These are phyloP conservation scores for Penicillium expansum DNA, from an alignment of 2,329 filamentous ascomycete genomes.

Conservation along the genomic window DNA sequence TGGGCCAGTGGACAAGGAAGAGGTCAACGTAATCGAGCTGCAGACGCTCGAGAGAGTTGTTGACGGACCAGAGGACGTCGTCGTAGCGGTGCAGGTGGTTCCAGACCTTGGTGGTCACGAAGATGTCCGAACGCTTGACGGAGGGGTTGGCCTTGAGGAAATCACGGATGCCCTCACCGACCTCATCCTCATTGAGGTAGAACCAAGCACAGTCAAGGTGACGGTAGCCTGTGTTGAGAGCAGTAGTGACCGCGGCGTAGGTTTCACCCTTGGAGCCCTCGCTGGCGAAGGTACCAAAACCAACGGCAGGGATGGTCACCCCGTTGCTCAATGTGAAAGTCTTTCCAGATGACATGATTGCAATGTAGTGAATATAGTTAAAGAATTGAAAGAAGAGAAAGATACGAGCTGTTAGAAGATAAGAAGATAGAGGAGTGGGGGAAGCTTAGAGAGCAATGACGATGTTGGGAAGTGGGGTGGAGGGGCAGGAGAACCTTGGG, in stretches of 20 bases:
- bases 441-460: slow-evolving; percentile 21
- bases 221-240: slow-evolving; percentile 52
- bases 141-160: slow-evolving; percentile 51
- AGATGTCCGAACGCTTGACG: slow-evolving; percentile 51
- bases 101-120: slow-evolving; percentile 55
- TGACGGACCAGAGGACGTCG: slow-evolving; percentile 52
- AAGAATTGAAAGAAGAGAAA: slow-evolving; percentile 3
- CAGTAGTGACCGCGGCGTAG: slow-evolving; percentile 53
- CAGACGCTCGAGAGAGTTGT: slow-evolving; percentile 63
- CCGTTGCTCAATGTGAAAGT: slow-evolving; percentile 57
- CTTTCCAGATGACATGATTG: slow-evolving; percentile 51
- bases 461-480: slow-evolving; percentile 14
- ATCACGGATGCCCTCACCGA: slow-evolving; percentile 53
- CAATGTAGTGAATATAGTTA: slow-evolving; percentile 14
- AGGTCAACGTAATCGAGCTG: slow-evolving; percentile 69
- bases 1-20: slow-evolving; percentile 58
- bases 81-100: slow-evolving; percentile 52
- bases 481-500: slow-evolving; percentile 5
- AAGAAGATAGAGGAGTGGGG: slow-evolving; percentile 10
- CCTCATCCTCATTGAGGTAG: slow-evolving; percentile 55
- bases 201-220: slow-evolving; percentile 58
- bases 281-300: slow-evolving; percentile 66
- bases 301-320: slow-evolving; percentile 60
- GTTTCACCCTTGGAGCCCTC: slow-evolving; percentile 61
- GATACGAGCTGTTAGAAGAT: slow-evolving; percentile 2